phyloP scores from a whole-genome alignment of 176 grass and related monocot genomes.

The Puya raimondii region DNA sequence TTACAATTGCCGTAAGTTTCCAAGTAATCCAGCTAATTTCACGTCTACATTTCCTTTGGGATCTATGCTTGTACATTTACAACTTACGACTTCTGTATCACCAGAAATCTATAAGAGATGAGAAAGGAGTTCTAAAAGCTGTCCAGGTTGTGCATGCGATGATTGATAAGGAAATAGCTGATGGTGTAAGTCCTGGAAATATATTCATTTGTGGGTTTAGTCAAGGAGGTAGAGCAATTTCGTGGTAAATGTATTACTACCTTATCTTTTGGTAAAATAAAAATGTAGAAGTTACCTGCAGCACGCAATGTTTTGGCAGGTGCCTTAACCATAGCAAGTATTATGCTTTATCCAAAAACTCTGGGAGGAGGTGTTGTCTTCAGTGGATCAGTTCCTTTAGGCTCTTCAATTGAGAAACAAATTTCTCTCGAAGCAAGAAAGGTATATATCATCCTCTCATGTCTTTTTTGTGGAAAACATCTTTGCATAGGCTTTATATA shows the following conservation, averaged over 20 bases:
- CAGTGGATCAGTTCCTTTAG: conserved; percentile 55
- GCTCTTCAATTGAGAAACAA: conserved; percentile 29
- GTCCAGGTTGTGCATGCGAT: conserved; percentile 43
- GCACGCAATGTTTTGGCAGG: conserved; percentile 1
- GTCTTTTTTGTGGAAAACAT: too few species aligned
- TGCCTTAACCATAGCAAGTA: conserved; percentile 48
- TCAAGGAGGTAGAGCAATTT: conserved; percentile 39
- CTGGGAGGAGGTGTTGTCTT: conserved; percentile 50
- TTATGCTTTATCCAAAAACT: conserved; percentile 51
- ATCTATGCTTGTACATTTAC: too few species aligned
- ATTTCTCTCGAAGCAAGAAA: conserved; percentile 43
- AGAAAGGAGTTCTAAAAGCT: conserved; percentile 36
- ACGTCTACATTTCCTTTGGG: too few species aligned
- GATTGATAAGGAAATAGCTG: conserved; percentile 38
- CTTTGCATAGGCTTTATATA: too few species aligned
- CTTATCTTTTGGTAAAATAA: not conserved
- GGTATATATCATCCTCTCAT: conserved; percentile 15
- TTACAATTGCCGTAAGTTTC: too few species aligned
- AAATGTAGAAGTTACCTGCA: not conserved
- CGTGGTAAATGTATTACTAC: not conserved
- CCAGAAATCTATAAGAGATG: conserved; percentile 39
- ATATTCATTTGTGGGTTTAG: conserved; percentile 59
- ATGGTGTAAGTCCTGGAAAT: conserved; percentile 23
- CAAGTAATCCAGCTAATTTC: too few species aligned
- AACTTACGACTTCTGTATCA: too few species aligned